Base-by-base conservation (phyloP, 2,329 filamentous ascomycete genomes). In the Cytospora piceicola region DNA sequence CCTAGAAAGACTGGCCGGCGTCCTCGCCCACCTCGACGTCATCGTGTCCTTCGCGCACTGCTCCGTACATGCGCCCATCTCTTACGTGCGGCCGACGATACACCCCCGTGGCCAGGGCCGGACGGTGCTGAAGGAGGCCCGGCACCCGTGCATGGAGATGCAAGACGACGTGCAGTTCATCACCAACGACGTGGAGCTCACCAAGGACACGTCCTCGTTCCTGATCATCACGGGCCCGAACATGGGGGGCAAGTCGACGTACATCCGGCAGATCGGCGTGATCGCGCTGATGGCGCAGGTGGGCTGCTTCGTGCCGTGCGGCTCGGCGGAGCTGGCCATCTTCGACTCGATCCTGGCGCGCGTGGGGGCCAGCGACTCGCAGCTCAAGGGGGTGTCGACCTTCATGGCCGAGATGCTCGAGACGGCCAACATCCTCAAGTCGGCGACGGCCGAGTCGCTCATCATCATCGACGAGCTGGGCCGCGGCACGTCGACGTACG, bases 351-450 rank as follows among this genome's bases (percentile, higher is more conserved):
- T 99, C 68, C 90, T 99, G 49, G 95, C 96, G 0, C 91, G 95
- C 71, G 95, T 99, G 0, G 95, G 96, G 52, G 96, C 95, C 8
- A 95, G 91, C 72, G 96, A 99, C 78, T 96, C 92, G 8, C 95
- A 98, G 77, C 89, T 99, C 69, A 98, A 98, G 79, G 95, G 95
- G 42, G 95, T 99, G 2, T 97, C 93, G 4, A 99, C 95, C 0
- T 99, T 99, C 78, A 99, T 99, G 96, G 95, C 95, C 1, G 95
- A 99, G 80, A 99, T 99, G 95, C 86, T 99, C 27, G 95, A 99
- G 77, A 99, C 95, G 1, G 93, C 95, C 71, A 98, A 98, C 76
- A 99, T 99, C 70, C 88, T 99, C 74, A 98, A 98, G 80, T 96
- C 93, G 0, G 95, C 95, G 2, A 99, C 95, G 0, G 88, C 90